These are phyloP conservation scores for Neurospora pannonica DNA, from an alignment of 495 filamentous ascomycete species.

Conservation along the genomic window DNA sequence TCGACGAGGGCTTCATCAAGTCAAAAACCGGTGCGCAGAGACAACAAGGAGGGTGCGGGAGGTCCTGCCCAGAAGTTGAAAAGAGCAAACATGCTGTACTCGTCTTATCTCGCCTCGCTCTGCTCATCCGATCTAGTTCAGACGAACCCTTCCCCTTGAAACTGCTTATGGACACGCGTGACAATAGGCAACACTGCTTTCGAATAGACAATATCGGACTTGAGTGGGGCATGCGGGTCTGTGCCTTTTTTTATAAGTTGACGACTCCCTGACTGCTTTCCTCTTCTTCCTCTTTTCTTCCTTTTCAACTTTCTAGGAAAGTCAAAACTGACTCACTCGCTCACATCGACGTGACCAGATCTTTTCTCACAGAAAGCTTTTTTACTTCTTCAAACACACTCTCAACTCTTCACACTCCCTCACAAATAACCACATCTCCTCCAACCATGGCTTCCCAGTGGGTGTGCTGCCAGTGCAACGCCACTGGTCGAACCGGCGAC, in stretches of 20 bases:
- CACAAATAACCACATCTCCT: not conserved
- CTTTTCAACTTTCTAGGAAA: not conserved
- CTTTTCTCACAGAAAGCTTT: not conserved
- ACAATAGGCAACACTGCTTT: not conserved
- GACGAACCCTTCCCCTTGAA: not conserved
- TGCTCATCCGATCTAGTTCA: not conserved
- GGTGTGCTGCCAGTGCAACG: not conserved
- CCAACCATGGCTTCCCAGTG: not conserved
- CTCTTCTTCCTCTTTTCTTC: not conserved
- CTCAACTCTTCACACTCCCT: not conserved
- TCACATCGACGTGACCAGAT: not conserved
- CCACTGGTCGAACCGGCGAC: not conserved
- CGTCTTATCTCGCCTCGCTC: not conserved
- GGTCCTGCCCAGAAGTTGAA: not conserved
- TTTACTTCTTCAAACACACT: not conserved
- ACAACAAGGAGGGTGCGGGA: not conserved
- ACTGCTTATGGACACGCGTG: not conserved
- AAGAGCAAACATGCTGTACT: not conserved
- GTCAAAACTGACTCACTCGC: not conserved
- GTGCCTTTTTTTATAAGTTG: not conserved
- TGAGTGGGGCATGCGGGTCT: not conserved
- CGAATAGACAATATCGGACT: not conserved
- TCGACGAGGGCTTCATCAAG: not conserved
- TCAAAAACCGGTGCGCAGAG: not conserved
- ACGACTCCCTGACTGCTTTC: not conserved